A percentile compares a stretch with the other conserved stretches of the same genome.
These are phyloP conservation scores for Penicillium steckii DNA, from an alignment of 495 filamentous ascomycete genomes.

Conservation along the genomic window DNA sequence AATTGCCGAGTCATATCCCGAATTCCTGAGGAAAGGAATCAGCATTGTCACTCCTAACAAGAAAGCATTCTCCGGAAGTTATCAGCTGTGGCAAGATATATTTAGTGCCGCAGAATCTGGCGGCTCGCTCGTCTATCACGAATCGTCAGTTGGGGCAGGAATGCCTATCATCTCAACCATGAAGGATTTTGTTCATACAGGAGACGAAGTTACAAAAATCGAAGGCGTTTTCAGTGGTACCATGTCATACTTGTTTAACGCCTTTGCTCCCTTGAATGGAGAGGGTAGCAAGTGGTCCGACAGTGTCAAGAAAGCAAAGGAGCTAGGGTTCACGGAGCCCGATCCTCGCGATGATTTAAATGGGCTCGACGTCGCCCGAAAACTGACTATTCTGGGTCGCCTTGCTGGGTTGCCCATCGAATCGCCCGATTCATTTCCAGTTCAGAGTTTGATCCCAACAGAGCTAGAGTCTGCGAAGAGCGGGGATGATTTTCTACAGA, in stretches of 20 bases:
- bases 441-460: not conserved
- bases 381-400: not conserved
- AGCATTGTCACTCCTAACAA: constrained; percentile 4
- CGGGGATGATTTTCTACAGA: not conserved
- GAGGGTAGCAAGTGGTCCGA: constrained; percentile 1
- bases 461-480: not conserved
- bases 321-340: not conserved
- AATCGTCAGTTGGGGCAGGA: constrained; percentile 4
- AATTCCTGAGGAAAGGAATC: not conserved
- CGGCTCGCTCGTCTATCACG: constrained; percentile 1
- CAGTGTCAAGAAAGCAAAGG: not conserved
- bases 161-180: constrained; percentile 3
- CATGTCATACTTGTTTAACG: constrained; percentile 5
- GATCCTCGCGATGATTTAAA: not conserved
- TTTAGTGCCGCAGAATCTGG: not conserved
- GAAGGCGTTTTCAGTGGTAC: constrained; percentile 6
- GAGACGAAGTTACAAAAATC: constrained; percentile 6
- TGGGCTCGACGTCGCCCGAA: not conserved
- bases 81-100: constrained; percentile 5
- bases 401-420: constrained; percentile 1
- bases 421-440: not conserved
- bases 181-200: constrained; percentile 2
- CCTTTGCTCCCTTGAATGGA: not conserved
- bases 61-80: constrained; percentile 4
- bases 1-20: constrained; percentile 1